Evolutionary conservation across 305 asterid genomes (phyloP).

Genomic region (Fraxinus baroniana): DNA sequence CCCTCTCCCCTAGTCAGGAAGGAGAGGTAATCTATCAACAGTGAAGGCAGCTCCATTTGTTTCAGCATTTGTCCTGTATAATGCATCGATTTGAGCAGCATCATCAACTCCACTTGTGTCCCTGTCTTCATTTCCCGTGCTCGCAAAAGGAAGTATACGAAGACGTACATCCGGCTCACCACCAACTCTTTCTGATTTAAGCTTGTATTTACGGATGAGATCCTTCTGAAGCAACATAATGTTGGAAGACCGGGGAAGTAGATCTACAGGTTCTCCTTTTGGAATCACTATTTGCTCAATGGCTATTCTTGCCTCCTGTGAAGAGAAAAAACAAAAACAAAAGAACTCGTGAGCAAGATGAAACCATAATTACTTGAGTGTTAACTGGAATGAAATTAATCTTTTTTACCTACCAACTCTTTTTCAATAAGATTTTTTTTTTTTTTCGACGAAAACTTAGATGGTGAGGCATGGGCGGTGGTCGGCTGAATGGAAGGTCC

Average conservation of each 20-base stretch:
- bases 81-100: slow-evolving; percentile 31
- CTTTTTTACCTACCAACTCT: neutral
- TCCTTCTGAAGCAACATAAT: slow-evolving; percentile 80
- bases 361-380: neutral
- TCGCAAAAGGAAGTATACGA: slow-evolving; percentile 60
- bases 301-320: slow-evolving; percentile 86
- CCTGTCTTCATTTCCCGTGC: slow-evolving; percentile 37
- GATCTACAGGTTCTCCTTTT: slow-evolving; percentile 70
- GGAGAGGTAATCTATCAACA: slow-evolving; percentile 65
- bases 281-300: slow-evolving; percentile 84
- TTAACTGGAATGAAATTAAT: no score
- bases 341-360: neutral
- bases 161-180: slow-evolving; percentile 58
- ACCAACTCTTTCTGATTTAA: slow-evolving; percentile 68
- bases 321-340: slow-evolving; percentile 13
- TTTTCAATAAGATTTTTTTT: neutral
- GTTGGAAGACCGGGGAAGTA: slow-evolving; percentile 76
- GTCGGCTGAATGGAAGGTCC: no score
- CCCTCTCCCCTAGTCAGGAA: slow-evolving; percentile 49
- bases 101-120: slow-evolving; percentile 38
- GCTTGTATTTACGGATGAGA: slow-evolving; percentile 77
- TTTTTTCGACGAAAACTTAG: no score
- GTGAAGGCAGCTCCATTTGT: slow-evolving; percentile 54
- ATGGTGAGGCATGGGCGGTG: no score
- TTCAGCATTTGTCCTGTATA: slow-evolving; percentile 33